Base-by-base conservation (phyloP, 371 early-diverging fungal genomes). In the Lichtheimia ornata region DNA sequence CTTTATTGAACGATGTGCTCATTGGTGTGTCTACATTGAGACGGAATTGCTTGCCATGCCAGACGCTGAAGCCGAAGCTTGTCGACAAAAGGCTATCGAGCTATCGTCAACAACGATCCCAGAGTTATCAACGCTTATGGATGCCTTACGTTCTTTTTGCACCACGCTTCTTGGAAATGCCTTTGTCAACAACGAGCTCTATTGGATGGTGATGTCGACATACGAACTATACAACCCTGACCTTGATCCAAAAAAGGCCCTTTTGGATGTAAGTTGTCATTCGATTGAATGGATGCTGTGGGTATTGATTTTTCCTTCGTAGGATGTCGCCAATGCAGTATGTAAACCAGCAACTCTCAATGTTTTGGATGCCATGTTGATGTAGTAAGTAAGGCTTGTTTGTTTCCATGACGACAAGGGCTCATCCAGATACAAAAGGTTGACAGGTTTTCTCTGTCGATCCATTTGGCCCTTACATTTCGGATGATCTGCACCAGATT, bases 1-100 rank as follows among this genome's bases (percentile, higher is more conserved):
- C 4, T 69, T 73, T 40, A 61, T 78, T 43, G 58, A 63, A 35
- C 50, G 59, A 18, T 71, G 67, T 17, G 61, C 52, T 0, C 61
- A 71, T 55, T 65, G 70, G 69, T 73, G 76, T 50, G 17, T 78
- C 30, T 70, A 25, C 17, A 61, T 78, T 22, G 79, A 78, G 59
- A 61, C 73, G 12, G 79, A 78, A 56, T 30, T 73, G 18, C 14
- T 61, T 22, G 54, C 56, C 15, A 25, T 70, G 5, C 24, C 35
- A 1, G 30, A 60, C 13, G 40, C 61, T 15, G 62, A 67, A 22
- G 28, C 53, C 4, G 54, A 57, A 43, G 14, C 40, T 3, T 20
- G 56, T 17, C 62, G 24, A 9, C 40, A 28, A 62, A 25, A 24
- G 24, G 67, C 72, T 6, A n/a, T 59, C 22, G 20, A 54, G 44